phyloP scores from a whole-genome alignment of 164 flowering plant genomes.

The Magnolia kwangsiensis region DNA sequence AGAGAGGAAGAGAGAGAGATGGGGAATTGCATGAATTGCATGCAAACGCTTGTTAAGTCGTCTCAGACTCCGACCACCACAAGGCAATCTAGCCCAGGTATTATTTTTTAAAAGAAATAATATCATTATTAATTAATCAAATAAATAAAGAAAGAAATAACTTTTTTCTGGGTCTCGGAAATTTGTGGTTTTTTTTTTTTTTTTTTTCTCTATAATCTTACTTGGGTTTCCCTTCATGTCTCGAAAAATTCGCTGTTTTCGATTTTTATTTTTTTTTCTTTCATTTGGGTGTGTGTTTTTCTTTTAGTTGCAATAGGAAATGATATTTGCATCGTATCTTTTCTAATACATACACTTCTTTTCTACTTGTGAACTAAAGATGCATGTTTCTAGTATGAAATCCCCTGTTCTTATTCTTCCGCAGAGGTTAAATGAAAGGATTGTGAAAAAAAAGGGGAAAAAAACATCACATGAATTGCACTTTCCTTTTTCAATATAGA shows the following conservation, averaged over 20 bases:
- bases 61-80: not conserved
- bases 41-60: not conserved
- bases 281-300: not conserved
- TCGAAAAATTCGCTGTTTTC: not conserved
- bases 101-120: not conserved
- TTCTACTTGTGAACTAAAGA: too few species aligned
- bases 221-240: not conserved
- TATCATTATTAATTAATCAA: not conserved
- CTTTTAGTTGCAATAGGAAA: not conserved
- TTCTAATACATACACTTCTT: too few species aligned
- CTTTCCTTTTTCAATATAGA: too few species aligned
- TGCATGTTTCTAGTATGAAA: not conserved
- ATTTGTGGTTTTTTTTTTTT: not conserved
- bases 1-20: not conserved
- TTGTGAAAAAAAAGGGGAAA: too few species aligned
- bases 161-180: not conserved
- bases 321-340: too few species aligned
- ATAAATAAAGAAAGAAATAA: not conserved
- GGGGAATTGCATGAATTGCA: not conserved
- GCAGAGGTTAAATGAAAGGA: too few species aligned
- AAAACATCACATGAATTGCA: too few species aligned
- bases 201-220: not conserved
- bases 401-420: not conserved
- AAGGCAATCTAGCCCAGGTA: constrained; percentile 2
- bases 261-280: too few species aligned